Percentiles rank a stretch among this genome's conserved stretches.
Conservation (phyloP, 2,329 filamentous ascomycete genomes). For the Fusarium solani-melongenae region DNA sequence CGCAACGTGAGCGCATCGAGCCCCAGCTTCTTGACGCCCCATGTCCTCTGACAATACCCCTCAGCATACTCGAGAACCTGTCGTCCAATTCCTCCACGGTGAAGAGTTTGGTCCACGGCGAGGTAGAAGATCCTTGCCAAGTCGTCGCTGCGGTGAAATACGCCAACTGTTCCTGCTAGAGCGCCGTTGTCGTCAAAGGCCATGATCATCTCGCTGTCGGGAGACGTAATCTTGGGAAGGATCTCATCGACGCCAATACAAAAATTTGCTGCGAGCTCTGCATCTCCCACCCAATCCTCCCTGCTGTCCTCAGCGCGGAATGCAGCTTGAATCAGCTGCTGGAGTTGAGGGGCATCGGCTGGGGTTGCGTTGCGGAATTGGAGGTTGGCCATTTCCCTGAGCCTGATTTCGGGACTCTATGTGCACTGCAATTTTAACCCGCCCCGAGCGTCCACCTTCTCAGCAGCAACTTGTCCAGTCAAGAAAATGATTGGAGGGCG, state of each 20-base stretch:
- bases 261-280: conserved; percentile 74
- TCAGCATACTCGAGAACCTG: conserved; percentile 48
- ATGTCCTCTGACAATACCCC: conserved; percentile 42
- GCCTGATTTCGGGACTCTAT: too few species aligned
- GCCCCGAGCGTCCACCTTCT: not conserved
- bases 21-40: conserved; percentile 44
- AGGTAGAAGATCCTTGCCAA: conserved; percentile 49
- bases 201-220: conserved; percentile 46
- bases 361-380: conserved; percentile 51
- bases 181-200: conserved; percentile 28
- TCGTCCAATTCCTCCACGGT: conserved; percentile 48
- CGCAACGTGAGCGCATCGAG: conserved; percentile 51
- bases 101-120: conserved; percentile 47
- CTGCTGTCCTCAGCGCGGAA: conserved; percentile 54
- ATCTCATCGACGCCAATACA: conserved; percentile 74
- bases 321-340: conserved; percentile 52
- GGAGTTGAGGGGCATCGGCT: conserved; percentile 50
- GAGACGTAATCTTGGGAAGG: conserved; percentile 60
- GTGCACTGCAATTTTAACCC: not conserved
- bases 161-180: conserved; percentile 44
- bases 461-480: too few species aligned
- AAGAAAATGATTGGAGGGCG: too few species aligned
- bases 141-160: conserved; percentile 39
- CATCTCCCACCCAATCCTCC: conserved; percentile 47
- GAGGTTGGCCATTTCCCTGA: conserved; percentile 28